Evolutionary conservation across 2,329 filamentous ascomycete species (phyloP), one percentile per base, ranked within the genome.

Genomic region (Aspergillus tanneri): DNA sequence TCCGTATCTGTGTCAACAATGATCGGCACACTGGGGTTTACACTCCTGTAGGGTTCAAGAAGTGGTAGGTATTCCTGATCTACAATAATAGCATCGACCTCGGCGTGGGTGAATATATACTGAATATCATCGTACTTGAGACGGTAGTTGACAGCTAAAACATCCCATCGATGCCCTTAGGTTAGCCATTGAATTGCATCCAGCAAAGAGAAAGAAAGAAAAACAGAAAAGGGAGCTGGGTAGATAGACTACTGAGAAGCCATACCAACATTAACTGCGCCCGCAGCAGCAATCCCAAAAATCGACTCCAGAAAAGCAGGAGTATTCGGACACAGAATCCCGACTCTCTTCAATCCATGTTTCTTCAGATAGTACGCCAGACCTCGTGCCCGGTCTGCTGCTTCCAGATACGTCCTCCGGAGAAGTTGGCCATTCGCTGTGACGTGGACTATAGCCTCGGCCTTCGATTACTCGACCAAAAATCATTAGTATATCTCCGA

Each of bases 231-330:
- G 11, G 27, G 14, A 21, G 28, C 4, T 7, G 7, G 9, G 8
- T 7, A 1, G n/a, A n/a, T n/a, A n/a, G n/a, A n/a, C n/a, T n/a
- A n/a, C n/a, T n/a, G n/a, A n/a, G n/a, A n/a, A n/a, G n/a, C 22
- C 72, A 51, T 65, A 77, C 77, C 78, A 44, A 96, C 87, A 52
- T 90, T 83, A 19, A 95, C 81, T 6, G 79, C 88, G 1, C 90
- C 90, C 0, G 88, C 88, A 1, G 88, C 91, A 1, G 85, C 85
- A 58, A 96, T 86, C 2, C 88, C 93, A 64, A 89, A 99, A 53
- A 96, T 88, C 5, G 84, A 82, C 72, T 97, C 92, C 22, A 99
- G 77, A 61, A 97, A 97, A 0, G 91, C 91, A 0, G 93, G 93
- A 1, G 93, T 99, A 67, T 99, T 99, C 3, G 93, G 88, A 7